phyloP scores from a whole-genome alignment of 2,329 filamentous ascomycete species.

The Fusarium sp. region DNA sequence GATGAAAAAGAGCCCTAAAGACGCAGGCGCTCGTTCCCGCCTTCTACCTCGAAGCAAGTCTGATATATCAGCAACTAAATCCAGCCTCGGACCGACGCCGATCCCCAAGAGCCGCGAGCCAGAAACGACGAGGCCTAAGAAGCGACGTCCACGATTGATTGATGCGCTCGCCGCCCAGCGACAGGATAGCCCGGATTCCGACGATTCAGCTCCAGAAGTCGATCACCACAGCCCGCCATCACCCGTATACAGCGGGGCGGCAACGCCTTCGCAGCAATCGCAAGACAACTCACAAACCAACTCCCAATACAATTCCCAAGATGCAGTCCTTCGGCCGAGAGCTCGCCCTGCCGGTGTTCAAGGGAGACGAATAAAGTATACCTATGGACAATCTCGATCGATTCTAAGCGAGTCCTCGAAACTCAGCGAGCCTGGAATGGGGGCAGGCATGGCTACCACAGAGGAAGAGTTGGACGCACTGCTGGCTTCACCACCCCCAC shows the following conservation, averaged over 20 bases:
- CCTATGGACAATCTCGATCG: slow-evolving; percentile 51
- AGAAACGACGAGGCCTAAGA: slow-evolving; percentile 19
- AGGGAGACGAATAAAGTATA: slow-evolving; percentile 50
- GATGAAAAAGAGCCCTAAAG: slow-evolving; percentile 22
- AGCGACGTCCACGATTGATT: slow-evolving; percentile 53
- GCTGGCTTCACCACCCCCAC: slow-evolving; percentile 39
- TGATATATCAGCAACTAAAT: slow-evolving; percentile 10
- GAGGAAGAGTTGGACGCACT: slow-evolving; percentile 40
- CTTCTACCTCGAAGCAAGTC: slow-evolving; percentile 19
- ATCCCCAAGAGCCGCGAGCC: slow-evolving; percentile 6
- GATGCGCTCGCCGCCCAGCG: slow-evolving; percentile 57
- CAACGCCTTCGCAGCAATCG: slow-evolving; percentile 38
- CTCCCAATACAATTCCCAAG: slow-evolving; percentile 30
- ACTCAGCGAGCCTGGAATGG: slow-evolving; percentile 36
- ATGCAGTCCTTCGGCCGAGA: slow-evolving; percentile 37
- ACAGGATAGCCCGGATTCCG: slow-evolving; percentile 49
- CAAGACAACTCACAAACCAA: slow-evolving; percentile 26
- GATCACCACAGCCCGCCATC: slow-evolving; percentile 15
- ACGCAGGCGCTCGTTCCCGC: slow-evolving; percentile 2
- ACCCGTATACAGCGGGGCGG: slow-evolving; percentile 23
- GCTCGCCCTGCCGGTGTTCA: slow-evolving; percentile 44
- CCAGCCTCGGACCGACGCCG: background rate
- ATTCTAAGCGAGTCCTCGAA: slow-evolving; percentile 45
- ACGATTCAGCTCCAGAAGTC: slow-evolving; percentile 34
- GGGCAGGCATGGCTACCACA: slow-evolving; percentile 32